Base-by-base conservation (phyloP, 192 early-diverging fungal genomes). In the Mortierella antarctica region DNA sequence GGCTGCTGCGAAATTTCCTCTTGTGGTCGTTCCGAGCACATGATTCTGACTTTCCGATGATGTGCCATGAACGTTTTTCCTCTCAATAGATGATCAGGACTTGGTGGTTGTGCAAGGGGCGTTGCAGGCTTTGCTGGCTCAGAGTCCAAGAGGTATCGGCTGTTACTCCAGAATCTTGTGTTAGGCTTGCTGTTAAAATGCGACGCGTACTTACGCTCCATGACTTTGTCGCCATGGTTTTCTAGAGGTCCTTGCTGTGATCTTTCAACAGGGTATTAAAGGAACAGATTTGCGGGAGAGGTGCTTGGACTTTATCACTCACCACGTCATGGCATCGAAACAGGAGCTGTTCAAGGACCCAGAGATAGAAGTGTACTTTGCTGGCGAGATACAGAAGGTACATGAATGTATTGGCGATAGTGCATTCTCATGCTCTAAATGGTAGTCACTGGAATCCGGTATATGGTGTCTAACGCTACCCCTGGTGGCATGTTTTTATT, bases 361-460 rank as follows among this genome's bases (percentile, higher is more conserved):
- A 23, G 77, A 71, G 46, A 62, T 80, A 17, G 77, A 80, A 21
- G 21, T 67, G 41, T 80, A 72, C 23, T 80, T 80, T 15, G 14
- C 72, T 9, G 70, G 61, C 9, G 77, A 80, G 41, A 72, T 80
- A 60, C 69, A 63, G 18, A 80, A 80, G 77, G 77, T 80, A 62
- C 2, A 42, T 0, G 11, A 9, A 8, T 45, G 46, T 17, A 23
- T 42, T 7, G 39, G 1, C 6, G 14, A 12, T 23, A 12, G 39
- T 60, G 47, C 7, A 40, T 51, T 17, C 0, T 51, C 7, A 17
- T 12, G 13, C 48, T 17, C 0, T 49, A 4, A 31, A 2, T 3
- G 31, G 3, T 31, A 31, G 31, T 31, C 3, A 31, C 31, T 31
- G 31, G 31, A 31, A 31, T 31, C 1, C 3, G 31, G 3, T 3